These are phyloP conservation scores for Alternaria hordeiaustralica DNA, from an alignment of 2,329 filamentous ascomycete species.

Conservation along the genomic window DNA sequence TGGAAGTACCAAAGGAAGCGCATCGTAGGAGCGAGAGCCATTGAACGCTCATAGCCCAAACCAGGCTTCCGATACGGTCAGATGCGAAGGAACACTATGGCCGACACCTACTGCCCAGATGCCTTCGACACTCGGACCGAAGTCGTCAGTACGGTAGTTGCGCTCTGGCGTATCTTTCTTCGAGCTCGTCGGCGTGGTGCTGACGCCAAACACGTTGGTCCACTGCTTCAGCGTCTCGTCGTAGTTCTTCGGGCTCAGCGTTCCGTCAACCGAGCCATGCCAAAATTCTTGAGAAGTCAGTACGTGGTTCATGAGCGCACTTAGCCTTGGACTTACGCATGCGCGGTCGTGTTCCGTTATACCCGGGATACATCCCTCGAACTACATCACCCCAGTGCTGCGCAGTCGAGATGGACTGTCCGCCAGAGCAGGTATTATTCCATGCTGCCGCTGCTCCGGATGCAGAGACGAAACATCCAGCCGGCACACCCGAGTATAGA, in stretches of 20 bases:
- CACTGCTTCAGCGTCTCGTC: conserved; percentile 57
- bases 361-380: conserved; percentile 58
- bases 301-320: not conserved
- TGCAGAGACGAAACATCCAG: conserved; percentile 59
- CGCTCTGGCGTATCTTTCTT: conserved; percentile 36
- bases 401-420: conserved; percentile 54
- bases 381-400: conserved; percentile 59
- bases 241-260: conserved; percentile 61
- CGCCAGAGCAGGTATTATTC: conserved; percentile 61
- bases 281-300: conserved; percentile 54
- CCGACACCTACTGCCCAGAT: conserved; percentile 40
- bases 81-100: conserved; percentile 33
- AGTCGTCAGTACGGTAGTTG: conserved; percentile 39
- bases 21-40: conserved; percentile 22
- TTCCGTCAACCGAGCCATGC: conserved; percentile 61
- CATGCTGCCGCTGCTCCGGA: conserved; percentile 54
- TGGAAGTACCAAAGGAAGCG: conserved; percentile 29
- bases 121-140: conserved; percentile 33
- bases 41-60: conserved; percentile 28
- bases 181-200: conserved; percentile 27
- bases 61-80: conserved; percentile 36
- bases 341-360: conserved; percentile 58
- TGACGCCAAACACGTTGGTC: conserved; percentile 40
- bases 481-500: conserved; percentile 61
- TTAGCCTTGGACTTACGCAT: conserved; percentile 44